These are phyloP conservation scores for Phaeosphaeriaceae sp. DNA, from an alignment of 2,329 filamentous ascomycete genomes.

Conservation along the genomic window DNA sequence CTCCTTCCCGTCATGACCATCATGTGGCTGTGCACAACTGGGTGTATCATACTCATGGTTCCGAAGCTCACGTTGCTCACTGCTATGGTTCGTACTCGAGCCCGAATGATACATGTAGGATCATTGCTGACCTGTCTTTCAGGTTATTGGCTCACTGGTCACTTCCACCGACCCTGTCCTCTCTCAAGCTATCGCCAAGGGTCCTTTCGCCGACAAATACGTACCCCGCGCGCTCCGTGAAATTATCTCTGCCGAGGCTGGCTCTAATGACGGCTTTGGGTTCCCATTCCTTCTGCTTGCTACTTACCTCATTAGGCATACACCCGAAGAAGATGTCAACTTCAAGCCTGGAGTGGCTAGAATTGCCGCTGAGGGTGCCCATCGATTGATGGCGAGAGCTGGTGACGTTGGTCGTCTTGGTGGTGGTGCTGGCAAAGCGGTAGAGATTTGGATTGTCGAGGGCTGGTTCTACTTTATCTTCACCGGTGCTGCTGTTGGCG, in stretches of 20 bases:
- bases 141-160: conserved; percentile 63
- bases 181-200: conserved; percentile 68
- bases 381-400: neutral
- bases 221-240: conserved; percentile 65
- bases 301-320: conserved; percentile 63
- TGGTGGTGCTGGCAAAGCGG: conserved; percentile 59
- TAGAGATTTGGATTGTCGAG: conserved; percentile 66
- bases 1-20: conserved; percentile 67
- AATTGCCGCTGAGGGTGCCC: conserved; percentile 36
- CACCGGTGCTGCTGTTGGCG: conserved; percentile 61
- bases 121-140: neutral
- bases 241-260: conserved; percentile 68
- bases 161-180: conserved; percentile 69
- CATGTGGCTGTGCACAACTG: conserved; percentile 67
- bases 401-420: conserved; percentile 57
- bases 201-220: conserved; percentile 68
- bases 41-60: conserved; percentile 62
- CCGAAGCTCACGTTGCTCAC: conserved; percentile 59
- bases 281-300: conserved; percentile 67
- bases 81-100: conserved; percentile 53
- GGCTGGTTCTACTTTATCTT: conserved; percentile 67
- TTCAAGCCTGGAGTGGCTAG: conserved; percentile 24
- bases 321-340: conserved; percentile 42
- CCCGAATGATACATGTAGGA: neutral
- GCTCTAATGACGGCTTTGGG: conserved; percentile 68